Percentiles rank a stretch among this genome's conserved stretches.
phyloP scores from a whole-genome alignment of 2,329 filamentous ascomycete species.

The Neofusicoccum kwambonambiense region DNA sequence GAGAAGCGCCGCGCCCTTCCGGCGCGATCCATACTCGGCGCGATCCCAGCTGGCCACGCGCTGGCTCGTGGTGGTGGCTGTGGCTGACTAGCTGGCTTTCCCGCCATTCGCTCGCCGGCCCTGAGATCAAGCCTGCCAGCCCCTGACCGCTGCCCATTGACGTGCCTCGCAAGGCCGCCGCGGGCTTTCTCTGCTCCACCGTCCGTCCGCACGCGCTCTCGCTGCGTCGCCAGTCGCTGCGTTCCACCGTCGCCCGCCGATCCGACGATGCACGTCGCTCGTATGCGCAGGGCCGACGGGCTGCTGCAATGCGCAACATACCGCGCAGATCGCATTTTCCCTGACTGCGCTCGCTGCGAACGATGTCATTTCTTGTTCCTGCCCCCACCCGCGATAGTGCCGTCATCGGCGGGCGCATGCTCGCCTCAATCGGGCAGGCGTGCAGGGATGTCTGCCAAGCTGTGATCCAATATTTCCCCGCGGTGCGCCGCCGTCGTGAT shows the following conservation, averaged over 20 bases:
- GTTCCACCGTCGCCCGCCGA: not conserved
- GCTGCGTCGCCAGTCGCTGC: not conserved
- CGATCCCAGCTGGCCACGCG: constrained; percentile 1
- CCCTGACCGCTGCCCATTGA: constrained; percentile 1
- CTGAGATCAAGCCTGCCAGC: not conserved
- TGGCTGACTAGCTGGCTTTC: not conserved
- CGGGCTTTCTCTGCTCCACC: not conserved
- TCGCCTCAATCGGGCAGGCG: not conserved
- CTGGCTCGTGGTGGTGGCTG: constrained; percentile 9
- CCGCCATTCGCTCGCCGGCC: not conserved
- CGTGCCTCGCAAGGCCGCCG: not conserved
- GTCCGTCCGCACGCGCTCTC: too few species aligned
- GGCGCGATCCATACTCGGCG: not conserved
- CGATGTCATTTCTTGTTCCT: not conserved
- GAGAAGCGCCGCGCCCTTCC: not conserved
- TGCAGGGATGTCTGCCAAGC: not conserved
- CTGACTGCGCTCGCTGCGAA: not conserved
- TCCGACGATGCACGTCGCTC: not conserved
- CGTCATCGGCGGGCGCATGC: not conserved
- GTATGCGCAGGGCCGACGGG: not conserved
- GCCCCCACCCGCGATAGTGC: not conserved
- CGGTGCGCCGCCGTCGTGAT: not conserved
- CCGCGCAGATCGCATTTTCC: constrained; percentile 6
- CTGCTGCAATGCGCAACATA: not conserved
- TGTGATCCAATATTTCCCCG: not conserved